phyloP scores from a whole-genome alignment of 1,284 basidiomycete genomes.

The Trichosporon faecale region DNA sequence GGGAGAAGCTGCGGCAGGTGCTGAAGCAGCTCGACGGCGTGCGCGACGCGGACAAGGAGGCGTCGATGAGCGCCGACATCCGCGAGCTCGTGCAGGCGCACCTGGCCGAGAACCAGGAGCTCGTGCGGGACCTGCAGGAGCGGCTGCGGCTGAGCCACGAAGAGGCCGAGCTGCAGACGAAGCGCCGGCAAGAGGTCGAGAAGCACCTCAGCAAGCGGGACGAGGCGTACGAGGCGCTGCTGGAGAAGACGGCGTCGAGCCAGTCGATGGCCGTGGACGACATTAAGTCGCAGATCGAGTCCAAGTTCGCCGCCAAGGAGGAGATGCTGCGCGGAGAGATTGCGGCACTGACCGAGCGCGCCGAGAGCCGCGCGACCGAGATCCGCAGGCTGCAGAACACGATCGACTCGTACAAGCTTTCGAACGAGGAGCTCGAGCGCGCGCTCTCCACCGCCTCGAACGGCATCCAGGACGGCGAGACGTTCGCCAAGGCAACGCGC shows the following conservation, averaged over 20 bases:
- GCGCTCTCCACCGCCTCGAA: slow-evolving; percentile 95
- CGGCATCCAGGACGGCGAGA: slow-evolving; percentile 93
- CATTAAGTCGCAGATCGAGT: slow-evolving; percentile 91
- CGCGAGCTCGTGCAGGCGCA: slow-evolving; percentile 71
- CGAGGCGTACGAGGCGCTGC: slow-evolving; percentile 90
- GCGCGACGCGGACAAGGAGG: slow-evolving; percentile 31
- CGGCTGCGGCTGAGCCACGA: slow-evolving; percentile 84
- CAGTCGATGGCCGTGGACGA: slow-evolving; percentile 64
- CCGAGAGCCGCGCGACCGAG: slow-evolving; percentile 83
- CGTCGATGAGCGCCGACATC: slow-evolving; percentile 36
- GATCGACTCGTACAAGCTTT: slow-evolving; percentile 89
- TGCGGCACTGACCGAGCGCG: slow-evolving; percentile 82
- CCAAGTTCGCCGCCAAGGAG: slow-evolving; percentile 87
- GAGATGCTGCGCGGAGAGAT: slow-evolving; percentile 85
- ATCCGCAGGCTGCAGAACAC: slow-evolving; percentile 77
- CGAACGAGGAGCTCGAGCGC: slow-evolving; percentile 97
- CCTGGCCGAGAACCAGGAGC: slow-evolving; percentile 79
- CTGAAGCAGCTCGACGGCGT: slow-evolving; percentile 42
- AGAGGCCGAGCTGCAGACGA: slow-evolving; percentile 80
- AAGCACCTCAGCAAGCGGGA: slow-evolving; percentile 75
- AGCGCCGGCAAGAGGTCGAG: slow-evolving; percentile 85
- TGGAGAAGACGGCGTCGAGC: slow-evolving; percentile 56
- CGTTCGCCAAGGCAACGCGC: slow-evolving; percentile 90
- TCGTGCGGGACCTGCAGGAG: slow-evolving; percentile 85
- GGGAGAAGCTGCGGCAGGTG: slow-evolving; percentile 44